Conservation (phyloP, 1,284 basidiomycete genomes). For the Pseudozyma hubeiensis region DNA sequence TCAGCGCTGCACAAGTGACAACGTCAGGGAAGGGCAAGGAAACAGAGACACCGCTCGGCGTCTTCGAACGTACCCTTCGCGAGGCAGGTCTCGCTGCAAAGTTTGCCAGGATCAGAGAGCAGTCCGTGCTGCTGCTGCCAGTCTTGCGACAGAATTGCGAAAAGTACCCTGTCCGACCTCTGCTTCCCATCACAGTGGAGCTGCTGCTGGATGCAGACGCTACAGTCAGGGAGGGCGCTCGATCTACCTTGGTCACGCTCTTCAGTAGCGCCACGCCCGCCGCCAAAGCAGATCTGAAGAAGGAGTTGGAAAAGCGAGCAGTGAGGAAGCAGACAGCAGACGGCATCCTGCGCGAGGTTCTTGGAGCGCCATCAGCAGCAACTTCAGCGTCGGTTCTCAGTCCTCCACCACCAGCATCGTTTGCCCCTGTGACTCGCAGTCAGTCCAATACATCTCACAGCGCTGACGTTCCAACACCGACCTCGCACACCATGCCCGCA, state of each 20-base stretch:
- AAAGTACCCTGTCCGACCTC: conserved; percentile 82
- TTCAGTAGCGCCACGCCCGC: conserved; percentile 84
- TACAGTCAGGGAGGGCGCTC: conserved; percentile 85
- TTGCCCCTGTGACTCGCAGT: conserved; percentile 16
- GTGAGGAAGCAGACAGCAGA: conserved; percentile 79
- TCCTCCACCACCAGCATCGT: not conserved
- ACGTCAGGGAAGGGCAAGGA: conserved; percentile 76
- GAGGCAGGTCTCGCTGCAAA: conserved; percentile 81
- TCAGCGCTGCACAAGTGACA: conserved; percentile 67
- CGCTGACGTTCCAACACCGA: conserved; percentile 4
- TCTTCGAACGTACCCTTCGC: conserved; percentile 80
- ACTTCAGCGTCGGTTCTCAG: conserved; percentile 9
- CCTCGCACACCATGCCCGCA: conserved; percentile 7
- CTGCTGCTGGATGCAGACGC: conserved; percentile 90
- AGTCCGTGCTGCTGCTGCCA: conserved; percentile 42
- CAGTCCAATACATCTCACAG: conserved; percentile 2
- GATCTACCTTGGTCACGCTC: conserved; percentile 82
- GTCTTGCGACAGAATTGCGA: conserved; percentile 43
- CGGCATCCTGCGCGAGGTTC: conserved; percentile 70
- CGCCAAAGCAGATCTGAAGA: conserved; percentile 91
- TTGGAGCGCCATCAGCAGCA: conserved; percentile 48
- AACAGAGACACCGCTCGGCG: conserved; percentile 78
- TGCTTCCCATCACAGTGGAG: conserved; percentile 82
- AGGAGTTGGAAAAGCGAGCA: conserved; percentile 75
- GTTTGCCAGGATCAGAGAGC: conserved; percentile 74